A percentile compares a stretch with the other conserved stretches of the same genome.
Conservation (phyloP, 2,329 filamentous ascomycete species). For the Ophiostoma montium region DNA sequence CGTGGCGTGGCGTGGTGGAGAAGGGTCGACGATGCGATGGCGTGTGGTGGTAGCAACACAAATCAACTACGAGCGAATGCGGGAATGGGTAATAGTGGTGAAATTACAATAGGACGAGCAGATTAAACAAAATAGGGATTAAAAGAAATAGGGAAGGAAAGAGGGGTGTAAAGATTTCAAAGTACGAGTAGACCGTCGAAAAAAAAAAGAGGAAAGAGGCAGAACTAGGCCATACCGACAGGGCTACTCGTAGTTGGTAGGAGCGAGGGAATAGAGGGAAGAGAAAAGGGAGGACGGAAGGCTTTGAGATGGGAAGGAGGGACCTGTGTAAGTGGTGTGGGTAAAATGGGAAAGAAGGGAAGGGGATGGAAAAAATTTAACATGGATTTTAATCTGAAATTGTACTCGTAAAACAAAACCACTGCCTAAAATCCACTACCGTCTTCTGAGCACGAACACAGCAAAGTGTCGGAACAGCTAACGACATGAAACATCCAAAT, state of each 20-base stretch:
- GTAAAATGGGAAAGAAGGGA: not conserved
- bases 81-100: not conserved
- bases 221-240: not conserved
- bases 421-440: no score
- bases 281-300: not conserved
- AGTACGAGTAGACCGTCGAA: not conserved
- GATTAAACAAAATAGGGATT: not conserved
- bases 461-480: not conserved
- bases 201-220: not conserved
- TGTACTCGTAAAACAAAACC: not conserved
- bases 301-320: constrained; percentile 1
- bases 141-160: not conserved
- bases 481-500: no score
- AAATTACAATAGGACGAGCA: not conserved
- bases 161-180: not conserved
- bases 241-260: not conserved
- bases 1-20: not conserved
- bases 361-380: not conserved
- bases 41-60: not conserved
- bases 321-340: constrained; percentile 8
- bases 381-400: not conserved
- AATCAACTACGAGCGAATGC: not conserved
- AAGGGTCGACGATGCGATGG: not conserved
- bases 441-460: no score
- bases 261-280: constrained; percentile 1